These are phyloP conservation scores for Camellia granthamiana DNA, from an alignment of 148 eudicot species.

Conservation along the genomic window DNA sequence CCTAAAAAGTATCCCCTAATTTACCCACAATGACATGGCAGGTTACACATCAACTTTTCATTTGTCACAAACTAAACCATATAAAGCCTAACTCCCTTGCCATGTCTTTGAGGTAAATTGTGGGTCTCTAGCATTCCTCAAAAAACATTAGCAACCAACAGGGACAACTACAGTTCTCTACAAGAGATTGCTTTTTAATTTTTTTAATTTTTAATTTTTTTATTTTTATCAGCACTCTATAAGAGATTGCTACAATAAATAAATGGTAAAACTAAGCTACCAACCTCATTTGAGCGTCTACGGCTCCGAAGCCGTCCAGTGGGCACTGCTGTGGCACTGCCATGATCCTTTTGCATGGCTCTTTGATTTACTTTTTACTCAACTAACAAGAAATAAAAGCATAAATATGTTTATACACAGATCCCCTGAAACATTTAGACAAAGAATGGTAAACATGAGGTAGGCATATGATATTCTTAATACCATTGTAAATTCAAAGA, in stretches of 20 bases:
- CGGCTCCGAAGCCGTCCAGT: slow-evolving; percentile 48
- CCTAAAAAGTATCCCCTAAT: too few relatives aligned
- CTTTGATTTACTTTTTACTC: slow-evolving; percentile 2
- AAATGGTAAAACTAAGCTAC: background rate
- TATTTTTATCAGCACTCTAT: too few relatives aligned
- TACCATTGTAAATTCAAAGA: background rate
- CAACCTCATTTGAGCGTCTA: slow-evolving; percentile 52
- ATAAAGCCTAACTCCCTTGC: too few relatives aligned
- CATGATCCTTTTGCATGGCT: slow-evolving; percentile 47
- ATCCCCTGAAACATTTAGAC: slow-evolving; percentile 20
- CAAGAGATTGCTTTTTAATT: background rate
- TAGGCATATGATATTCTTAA: background rate
- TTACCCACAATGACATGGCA: too few relatives aligned
- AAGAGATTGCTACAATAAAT: background rate
- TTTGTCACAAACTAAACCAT: too few relatives aligned
- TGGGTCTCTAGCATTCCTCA: background rate
- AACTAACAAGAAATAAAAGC: slow-evolving; percentile 10
- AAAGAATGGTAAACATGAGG: background rate
- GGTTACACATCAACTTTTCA: too few relatives aligned
- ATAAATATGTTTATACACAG: background rate
- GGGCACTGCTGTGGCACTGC: slow-evolving; percentile 27
- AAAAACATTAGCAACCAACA: background rate
- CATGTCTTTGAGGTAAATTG: too few relatives aligned
- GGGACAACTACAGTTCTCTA: background rate
- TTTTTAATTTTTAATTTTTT: too few relatives aligned